Evolutionary conservation across 2,329 filamentous ascomycete genomes (phyloP).

Genomic region (Blumeriella jaapii): DNA sequence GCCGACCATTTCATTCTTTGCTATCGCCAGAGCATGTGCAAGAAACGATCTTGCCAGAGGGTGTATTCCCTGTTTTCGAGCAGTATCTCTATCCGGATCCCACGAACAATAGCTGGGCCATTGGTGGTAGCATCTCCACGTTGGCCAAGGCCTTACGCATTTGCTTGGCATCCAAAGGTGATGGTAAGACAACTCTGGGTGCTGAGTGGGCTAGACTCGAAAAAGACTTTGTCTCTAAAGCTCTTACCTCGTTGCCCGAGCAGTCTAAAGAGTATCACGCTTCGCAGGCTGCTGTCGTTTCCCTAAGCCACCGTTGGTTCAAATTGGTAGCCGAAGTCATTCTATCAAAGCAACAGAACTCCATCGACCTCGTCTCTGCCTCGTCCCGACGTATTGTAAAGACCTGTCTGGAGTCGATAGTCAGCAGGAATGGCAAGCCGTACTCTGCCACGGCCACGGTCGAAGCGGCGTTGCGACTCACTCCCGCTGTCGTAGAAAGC

Average conservation of each 20-base stretch:
- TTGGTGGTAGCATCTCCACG: constrained; percentile 10
- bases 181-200: constrained; percentile 37
- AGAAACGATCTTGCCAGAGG: constrained; percentile 34
- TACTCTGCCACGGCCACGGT: constrained; percentile 51
- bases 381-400: constrained; percentile 17
- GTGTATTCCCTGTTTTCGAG: constrained; percentile 42
- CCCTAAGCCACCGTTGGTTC: constrained; percentile 58
- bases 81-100: constrained; percentile 35
- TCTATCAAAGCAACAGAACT: constrained; percentile 15
- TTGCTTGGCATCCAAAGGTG: constrained; percentile 31
- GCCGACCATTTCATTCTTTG: constrained; percentile 39
- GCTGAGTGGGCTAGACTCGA: constrained; percentile 54
- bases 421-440: constrained; percentile 49
- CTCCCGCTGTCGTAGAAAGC: constrained; percentile 30
- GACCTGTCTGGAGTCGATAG: constrained; percentile 36
- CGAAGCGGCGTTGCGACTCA: constrained; percentile 37
- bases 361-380: constrained; percentile 8
- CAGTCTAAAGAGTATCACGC: constrained; percentile 64
- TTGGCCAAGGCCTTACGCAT: constrained; percentile 35
- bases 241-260: constrained; percentile 69
- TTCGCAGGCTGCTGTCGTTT: constrained; percentile 57
- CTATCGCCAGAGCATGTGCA: constrained; percentile 36
- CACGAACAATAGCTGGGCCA: constrained; percentile 16
- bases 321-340: constrained; percentile 28
- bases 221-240: constrained; percentile 47